Base-by-base conservation (phyloP, 345 rosid species). In the Melastoma malabathricum region DNA sequence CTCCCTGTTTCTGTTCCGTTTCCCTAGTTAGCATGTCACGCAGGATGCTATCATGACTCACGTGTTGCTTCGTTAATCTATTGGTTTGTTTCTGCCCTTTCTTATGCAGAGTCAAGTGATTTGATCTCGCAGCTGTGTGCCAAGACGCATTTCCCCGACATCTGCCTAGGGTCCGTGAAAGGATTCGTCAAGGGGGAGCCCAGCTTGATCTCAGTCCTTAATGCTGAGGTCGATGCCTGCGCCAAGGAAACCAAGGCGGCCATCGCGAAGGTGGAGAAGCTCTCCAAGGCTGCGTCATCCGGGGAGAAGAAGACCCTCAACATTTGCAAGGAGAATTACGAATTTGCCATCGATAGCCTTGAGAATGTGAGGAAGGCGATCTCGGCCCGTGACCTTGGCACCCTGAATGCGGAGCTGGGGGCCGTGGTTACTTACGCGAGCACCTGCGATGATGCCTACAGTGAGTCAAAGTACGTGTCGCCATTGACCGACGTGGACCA, bases 261-360 rank as follows among this genome's bases (percentile, higher is more conserved):
- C 1, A 16, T 41, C 6, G 19, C 29, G 0, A 13, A 34, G 47
- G 34, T 48, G 18, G 44, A 9, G 14, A 16, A 4, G 47, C 13
- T 53, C n/a, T 12, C 48, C n/a, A 10, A 47, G 17, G 5, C 49
- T 0, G 13, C 27, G 13, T 15, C 48, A 13, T 8, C 25, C 1
- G 16, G 0, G 22, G 8, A 15, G 6, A 54, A 39, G 53, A 29
- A 39, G 23, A 31, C 47, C 49, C 55, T 50, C 56, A 27, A 25
- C 31, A 23, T 43, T 39, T 60, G 64, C 15, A 29, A 29, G 34
- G 51, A 45, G 22, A 52, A 19, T 15, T 60, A 51, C 52, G 46
- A 3, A 18, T 60, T 48, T 14, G 54, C 59, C 59, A 41, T 61
- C 15, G 64, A 61, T 27, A 54, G 59, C 64, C 54, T 61, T 13